A percentile compares a stretch with the other conserved stretches of the same genome.
Conservation (phyloP, 2,329 filamentous ascomycete genomes). For the Rhinocladiella similis region DNA sequence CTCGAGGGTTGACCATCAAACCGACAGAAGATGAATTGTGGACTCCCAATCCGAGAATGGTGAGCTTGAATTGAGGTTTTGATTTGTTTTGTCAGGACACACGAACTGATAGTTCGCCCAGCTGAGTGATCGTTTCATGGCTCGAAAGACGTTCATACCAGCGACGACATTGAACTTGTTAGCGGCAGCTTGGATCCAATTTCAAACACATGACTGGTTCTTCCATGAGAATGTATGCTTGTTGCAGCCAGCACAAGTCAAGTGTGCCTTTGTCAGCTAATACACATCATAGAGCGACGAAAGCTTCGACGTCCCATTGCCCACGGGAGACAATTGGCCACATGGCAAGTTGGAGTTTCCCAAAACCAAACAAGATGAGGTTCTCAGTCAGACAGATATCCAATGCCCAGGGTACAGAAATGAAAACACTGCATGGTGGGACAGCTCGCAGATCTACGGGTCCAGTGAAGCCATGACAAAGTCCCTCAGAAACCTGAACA, state of each 20-base stretch:
- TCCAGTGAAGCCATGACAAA: slow-evolving; percentile 40
- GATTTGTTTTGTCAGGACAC: neutral
- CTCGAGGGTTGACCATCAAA: slow-evolving; percentile 37
- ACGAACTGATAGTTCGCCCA: neutral
- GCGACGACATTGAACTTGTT: slow-evolving; percentile 49
- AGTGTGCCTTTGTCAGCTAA: slow-evolving; percentile 26
- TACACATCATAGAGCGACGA: slow-evolving; percentile 35
- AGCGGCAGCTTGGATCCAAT: slow-evolving; percentile 53
- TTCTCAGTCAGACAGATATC: slow-evolving; percentile 39
- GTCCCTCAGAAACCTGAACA: slow-evolving; percentile 36
- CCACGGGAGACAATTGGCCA: slow-evolving; percentile 38
- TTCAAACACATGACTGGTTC: slow-evolving; percentile 48
- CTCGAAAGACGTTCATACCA: slow-evolving; percentile 45
- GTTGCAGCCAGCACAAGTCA: neutral
- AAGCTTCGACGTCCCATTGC: slow-evolving; percentile 37
- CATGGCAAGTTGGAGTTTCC: slow-evolving; percentile 39
- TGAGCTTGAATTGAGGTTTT: slow-evolving; percentile 34
- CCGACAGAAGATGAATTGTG: slow-evolving; percentile 44
- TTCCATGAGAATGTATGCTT: slow-evolving; percentile 7
- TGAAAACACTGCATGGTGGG: slow-evolving; percentile 48
- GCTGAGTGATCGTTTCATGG: slow-evolving; percentile 39
- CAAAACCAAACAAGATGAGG: slow-evolving; percentile 30
- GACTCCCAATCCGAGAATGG: slow-evolving; percentile 45
- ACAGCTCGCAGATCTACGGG: slow-evolving; percentile 50
- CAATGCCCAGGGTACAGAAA: slow-evolving; percentile 46